Conservation (phyloP, 176 grass and related monocot genomes). For the bread wheat (Triticum aestivum) region IWGSC_CS_RefSeq_v2.1 NC_057798.1:636295295-636295794, state of each 20-base stretch:
- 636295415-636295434: background rate
- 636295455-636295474: background rate
- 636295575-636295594: background rate
- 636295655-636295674: background rate
- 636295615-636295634: background rate
- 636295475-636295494: background rate
- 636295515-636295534: background rate
- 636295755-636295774: background rate
- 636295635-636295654: background rate
- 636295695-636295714: background rate
- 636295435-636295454: background rate
- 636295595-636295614: background rate
- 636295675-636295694: background rate
- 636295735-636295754: background rate
- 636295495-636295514: background rate
- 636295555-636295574: background rate
- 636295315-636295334: no score
- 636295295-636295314: no score
- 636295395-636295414: background rate
- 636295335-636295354: no score
- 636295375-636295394: background rate
- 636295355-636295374: no score
- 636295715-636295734: background rate
- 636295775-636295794: background rate
- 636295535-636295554: background rate